Evolutionary conservation across 1,284 basidiomycete species (phyloP), one percentile per base, ranked within the genome.

Genomic region (Trametes sp.): DNA sequence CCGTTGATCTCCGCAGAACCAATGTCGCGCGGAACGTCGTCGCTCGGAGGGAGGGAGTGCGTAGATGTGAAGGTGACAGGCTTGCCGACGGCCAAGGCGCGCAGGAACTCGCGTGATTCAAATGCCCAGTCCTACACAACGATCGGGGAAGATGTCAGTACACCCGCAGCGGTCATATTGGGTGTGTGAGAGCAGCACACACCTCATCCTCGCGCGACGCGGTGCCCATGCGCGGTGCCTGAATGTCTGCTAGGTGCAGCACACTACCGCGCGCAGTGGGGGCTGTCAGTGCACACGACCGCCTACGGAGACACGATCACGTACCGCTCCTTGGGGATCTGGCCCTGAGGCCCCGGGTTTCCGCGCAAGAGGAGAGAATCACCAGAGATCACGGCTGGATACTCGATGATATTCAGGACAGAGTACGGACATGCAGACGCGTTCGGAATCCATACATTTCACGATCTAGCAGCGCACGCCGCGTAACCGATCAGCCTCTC

Each of bases 61-160:
- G 86, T 85, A 11, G 92, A 87, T 14, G 85, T 83, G 77, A 95
- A 96, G 1, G 87, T 82, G 72, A 96, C 85, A 77, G 96, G 89
- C 74, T 97, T 96, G 67, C 96, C 96, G 56, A 98, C 94, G 21
- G 89, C 83, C 56, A 95, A 80, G 41, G 87, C 81, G 53, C 96
- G 90, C 41, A 98, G 83, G 77, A 90, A 98, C 80, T 98, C 97
- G 72, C 97, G 90, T 45, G 95, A 90, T 73, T 96, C 93, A 74
- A 93, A 98, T 5, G 96, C 94, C 86, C 92, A 95, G 10, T 91
- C 88, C 92, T 96, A 68, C 16, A 23, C 16, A 26, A 16, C n/a
- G 42, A 14, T 26, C 14, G 38, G 24, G 23, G 7, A 13, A 44
- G 35, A 7, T 19, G 4, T 21, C 29, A 7, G 16, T 19, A n/a